phyloP scores from a whole-genome alignment of 768 basidiomycete species.

The Kockovaella imperatae region DNA sequence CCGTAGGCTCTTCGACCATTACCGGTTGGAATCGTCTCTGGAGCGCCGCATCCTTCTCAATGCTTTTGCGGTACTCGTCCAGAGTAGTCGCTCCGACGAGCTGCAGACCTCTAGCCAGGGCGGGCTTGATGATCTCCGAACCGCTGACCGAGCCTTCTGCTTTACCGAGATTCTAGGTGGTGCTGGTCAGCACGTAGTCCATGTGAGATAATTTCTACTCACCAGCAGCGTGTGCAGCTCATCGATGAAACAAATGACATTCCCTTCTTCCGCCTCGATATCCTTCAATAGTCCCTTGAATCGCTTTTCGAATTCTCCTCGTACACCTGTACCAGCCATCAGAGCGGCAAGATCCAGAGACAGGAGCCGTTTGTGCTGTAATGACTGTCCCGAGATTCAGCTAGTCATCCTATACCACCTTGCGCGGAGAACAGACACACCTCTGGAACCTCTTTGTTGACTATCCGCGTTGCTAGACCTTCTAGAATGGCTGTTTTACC shows the following conservation, averaged over 20 bases:
- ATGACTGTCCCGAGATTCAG: conserved; percentile 51
- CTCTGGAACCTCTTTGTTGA: conserved; percentile 84
- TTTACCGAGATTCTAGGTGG: conserved; percentile 74
- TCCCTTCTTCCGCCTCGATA: conserved; percentile 66
- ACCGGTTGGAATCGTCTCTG: conserved; percentile 88
- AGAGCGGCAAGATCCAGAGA: conserved; percentile 75
- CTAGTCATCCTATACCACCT: neutral
- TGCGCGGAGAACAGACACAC: conserved; percentile 46
- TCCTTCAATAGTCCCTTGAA: conserved; percentile 84
- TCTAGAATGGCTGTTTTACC: conserved; percentile 90
- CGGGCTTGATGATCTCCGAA: conserved; percentile 82
- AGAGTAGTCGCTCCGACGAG: conserved; percentile 86
- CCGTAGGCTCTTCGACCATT: conserved; percentile 76
- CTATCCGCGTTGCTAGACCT: conserved; percentile 77
- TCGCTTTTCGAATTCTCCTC: conserved; percentile 88
- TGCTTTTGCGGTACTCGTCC: conserved; percentile 84
- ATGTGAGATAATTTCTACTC: conserved; percentile 43
- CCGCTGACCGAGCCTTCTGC: conserved; percentile 87
- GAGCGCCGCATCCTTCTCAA: conserved; percentile 83
- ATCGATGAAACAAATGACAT: conserved; percentile 87
- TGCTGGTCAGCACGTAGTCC: conserved; percentile 53
- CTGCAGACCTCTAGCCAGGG: conserved; percentile 75
- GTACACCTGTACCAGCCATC: conserved; percentile 81
- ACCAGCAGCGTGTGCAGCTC: conserved; percentile 62
- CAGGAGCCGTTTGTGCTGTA: conserved; percentile 79